Evolutionary conservation across 306 rosid species (phyloP).

Genomic region (Fragaria vesca): DNA sequence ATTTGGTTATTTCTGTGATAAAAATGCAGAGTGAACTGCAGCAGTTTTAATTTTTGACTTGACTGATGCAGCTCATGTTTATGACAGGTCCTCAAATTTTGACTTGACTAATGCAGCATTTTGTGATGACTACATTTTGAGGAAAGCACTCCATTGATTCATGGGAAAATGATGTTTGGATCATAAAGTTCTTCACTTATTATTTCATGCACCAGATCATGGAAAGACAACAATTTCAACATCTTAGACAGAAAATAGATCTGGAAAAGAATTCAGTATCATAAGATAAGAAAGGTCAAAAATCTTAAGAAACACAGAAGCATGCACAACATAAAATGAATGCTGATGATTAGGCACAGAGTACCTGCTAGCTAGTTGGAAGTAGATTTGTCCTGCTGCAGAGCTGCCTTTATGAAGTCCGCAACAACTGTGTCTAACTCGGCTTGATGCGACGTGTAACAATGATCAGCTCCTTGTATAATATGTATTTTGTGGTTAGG

Average conservation of each 20-base stretch:
- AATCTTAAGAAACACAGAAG: not conserved
- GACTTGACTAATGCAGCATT: no score
- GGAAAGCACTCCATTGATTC: not conserved
- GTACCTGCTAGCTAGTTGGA: not conserved
- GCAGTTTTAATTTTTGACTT: not conserved
- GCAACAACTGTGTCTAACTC: not conserved
- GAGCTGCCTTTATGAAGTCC: not conserved
- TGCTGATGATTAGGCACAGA: not conserved
- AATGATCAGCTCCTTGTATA: not conserved
- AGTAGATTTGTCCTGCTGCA: slow-evolving; percentile 4
- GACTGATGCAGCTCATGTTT: not conserved
- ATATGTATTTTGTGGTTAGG: slow-evolving; percentile 5
- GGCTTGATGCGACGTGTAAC: not conserved
- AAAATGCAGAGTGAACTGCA: not conserved
- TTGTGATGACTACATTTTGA: not conserved
- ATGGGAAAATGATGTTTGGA: not conserved
- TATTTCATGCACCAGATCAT: not conserved
- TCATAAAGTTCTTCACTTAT: not conserved
- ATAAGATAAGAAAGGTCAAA: not conserved
- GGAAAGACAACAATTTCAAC: not conserved
- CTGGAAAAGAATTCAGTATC: not conserved
- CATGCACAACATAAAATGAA: not conserved
- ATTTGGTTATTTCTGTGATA: not conserved
- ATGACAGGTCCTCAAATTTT: not conserved
- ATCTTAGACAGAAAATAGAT: not conserved